Base-by-base conservation (phyloP, 495 filamentous ascomycete genomes). In the Penicillium daleae region DNA sequence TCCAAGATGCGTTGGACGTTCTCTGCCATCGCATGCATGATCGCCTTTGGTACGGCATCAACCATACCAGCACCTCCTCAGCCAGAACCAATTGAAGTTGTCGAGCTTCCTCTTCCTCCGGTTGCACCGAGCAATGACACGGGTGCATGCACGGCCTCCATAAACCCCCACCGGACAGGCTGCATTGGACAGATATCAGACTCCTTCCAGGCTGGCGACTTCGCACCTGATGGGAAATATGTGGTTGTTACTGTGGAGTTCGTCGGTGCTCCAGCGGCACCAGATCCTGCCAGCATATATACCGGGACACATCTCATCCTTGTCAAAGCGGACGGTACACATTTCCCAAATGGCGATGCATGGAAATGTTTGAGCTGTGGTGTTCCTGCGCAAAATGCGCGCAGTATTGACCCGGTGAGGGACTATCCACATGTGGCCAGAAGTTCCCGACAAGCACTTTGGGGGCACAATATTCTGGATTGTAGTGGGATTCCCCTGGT, bases 171-270 rank as follows among this genome's bases (percentile, higher is more conserved):
- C 19, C 40, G 19, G n/a, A 44, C 40, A 2, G 40, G 40, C 0
- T 44, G 40, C 40, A 44, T 44, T 44, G 40, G 40, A 44, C 40
- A 44, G 40, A 44, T 22, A 44, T 44, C 40, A 22, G 19, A 21
- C n/a, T 44, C 40, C 19, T 44, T 44, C 19, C 40, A 44, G 40
- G 40, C 40, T 21, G 40, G 40, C 40, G 40, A 44, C 40, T 44
- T 44, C 10, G 19, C 40, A 9, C 19, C 40, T 10, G 40, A 44
- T 44, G 40, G 40, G 4, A 44, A 44, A 8, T 19, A 44, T 21
- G 40, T 44, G 19, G 40, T 44, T 19, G 17, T 44, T 13, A 44
- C 3, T 21, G 40, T 44, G 6, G 40, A 44, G 40, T 44, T 44
- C 22, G 7, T 44, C 8, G 40, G 40, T 22, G 40, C 40, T 10